Evolutionary conservation across 352 stramenopile species (phyloP).

Genomic region (Globisporangium paroecandrum): DNA sequence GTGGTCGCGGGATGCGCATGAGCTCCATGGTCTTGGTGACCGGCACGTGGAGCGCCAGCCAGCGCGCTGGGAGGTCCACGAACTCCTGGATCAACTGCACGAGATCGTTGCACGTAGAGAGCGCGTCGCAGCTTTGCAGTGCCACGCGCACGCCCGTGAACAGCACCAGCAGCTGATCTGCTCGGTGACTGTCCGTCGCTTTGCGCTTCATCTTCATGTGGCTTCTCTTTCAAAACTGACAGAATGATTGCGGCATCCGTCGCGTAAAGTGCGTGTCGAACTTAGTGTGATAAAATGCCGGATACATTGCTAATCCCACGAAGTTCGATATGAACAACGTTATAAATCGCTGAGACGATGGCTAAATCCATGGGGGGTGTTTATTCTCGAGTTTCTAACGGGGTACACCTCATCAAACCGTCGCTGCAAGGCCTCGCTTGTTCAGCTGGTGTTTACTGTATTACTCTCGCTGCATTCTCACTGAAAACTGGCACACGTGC

Average conservation of each 20-base stretch:
- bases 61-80: constrained; percentile 7
- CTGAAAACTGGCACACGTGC: neutral
- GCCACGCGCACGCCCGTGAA: constrained; percentile 9
- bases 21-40: constrained; percentile 1
- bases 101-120: neutral
- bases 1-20: constrained; percentile 9
- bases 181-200: neutral
- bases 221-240: neutral
- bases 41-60: constrained; percentile 2
- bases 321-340: neutral
- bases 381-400: no score
- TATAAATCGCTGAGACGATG: no score
- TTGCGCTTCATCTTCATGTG: neutral
- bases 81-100: constrained; percentile 3
- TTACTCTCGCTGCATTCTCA: neutral
- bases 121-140: neutral
- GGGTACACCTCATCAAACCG: no score
- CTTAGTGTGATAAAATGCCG: no score
- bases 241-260: neutral
- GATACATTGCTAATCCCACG: neutral
- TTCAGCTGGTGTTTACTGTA: no score
- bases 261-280: neutral
- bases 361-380: no score
- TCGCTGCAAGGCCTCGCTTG: no score
- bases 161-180: neutral